Conservation (phyloP, 148 eudicot genomes). For the Chenopodium berlandieri region DNA sequence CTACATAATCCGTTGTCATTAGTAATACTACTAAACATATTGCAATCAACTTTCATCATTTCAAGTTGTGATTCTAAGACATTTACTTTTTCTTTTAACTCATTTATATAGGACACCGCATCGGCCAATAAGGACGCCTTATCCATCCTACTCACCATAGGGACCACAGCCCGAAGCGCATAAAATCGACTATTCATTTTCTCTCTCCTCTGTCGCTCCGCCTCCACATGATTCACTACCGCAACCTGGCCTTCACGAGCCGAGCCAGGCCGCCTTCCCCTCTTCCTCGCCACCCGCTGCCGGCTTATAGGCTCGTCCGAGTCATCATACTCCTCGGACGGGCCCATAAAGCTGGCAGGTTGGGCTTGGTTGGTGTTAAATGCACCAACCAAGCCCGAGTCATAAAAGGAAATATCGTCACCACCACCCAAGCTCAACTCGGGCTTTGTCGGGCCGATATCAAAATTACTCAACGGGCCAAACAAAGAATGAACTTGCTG, state of each 20-base stretch:
- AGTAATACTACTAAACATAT: conserved; percentile 1
- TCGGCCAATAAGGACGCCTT: conserved; percentile 83
- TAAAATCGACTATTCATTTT: conserved; percentile 86
- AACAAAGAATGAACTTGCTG: conserved; percentile 48
- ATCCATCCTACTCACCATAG: conserved; percentile 84
- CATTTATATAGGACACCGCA: conserved; percentile 72
- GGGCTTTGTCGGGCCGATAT: background rate
- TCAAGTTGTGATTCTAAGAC: conserved; percentile 41
- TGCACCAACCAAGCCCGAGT: background rate
- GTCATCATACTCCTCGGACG: conserved; percentile 13
- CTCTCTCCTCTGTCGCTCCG: conserved; percentile 87
- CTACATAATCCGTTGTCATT: conserved; percentile 18
- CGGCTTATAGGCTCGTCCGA: conserved; percentile 9
- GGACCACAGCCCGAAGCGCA: conserved; percentile 81
- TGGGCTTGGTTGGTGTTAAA: background rate
- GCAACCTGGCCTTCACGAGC: conserved; percentile 15
- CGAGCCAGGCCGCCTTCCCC: conserved; percentile 34
- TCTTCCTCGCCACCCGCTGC: background rate
- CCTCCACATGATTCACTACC: conserved; percentile 63
- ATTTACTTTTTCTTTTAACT: conserved; percentile 44
- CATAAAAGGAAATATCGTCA: background rate
- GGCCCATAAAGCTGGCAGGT: background rate
- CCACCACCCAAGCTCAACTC: background rate
- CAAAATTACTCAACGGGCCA: conserved; percentile 18
- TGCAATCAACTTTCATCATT: background rate